phyloP scores from a whole-genome alignment of 163 green algal species.

The Scenedesmus sp. region DNA sequence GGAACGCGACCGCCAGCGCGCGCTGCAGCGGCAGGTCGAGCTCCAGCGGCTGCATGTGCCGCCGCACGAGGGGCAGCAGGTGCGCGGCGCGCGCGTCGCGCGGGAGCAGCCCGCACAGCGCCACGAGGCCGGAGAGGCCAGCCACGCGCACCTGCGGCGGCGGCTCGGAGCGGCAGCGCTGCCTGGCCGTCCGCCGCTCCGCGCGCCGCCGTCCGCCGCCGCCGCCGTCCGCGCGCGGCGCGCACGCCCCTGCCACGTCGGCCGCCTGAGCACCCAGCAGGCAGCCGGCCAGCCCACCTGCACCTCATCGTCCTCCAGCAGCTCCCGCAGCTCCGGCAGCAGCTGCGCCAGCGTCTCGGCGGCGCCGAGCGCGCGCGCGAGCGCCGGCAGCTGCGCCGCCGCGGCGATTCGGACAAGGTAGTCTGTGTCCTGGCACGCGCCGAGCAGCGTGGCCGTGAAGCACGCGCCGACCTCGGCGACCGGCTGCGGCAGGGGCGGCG shows the following conservation, averaged over 20 bases:
- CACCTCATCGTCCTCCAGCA: constrained; percentile 77
- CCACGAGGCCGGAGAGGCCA: constrained; percentile 18
- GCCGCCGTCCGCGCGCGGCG: too few species aligned
- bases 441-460: constrained; percentile 38
- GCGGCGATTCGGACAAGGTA: constrained; percentile 71
- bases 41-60: constrained; percentile 36
- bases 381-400: constrained; percentile 58
- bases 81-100: background rate
- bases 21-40: constrained; percentile 30
- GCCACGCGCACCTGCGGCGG: constrained; percentile 20
- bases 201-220: too few species aligned
- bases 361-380: constrained; percentile 52
- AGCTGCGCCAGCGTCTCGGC: constrained; percentile 53
- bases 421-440: constrained; percentile 80
- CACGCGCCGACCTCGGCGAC: too few species aligned
- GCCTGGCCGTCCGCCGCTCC: too few species aligned
- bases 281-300: constrained; percentile 52
- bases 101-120: constrained; percentile 16
- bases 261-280: too few species aligned
- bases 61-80: constrained; percentile 28
- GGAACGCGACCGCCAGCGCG: constrained; percentile 25
- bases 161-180: background rate
- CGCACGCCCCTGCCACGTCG: too few species aligned
- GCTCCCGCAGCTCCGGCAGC: constrained; percentile 73
- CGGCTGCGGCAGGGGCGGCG: too few species aligned